Base-by-base conservation (phyloP, 2,329 filamentous ascomycete species). In the Fusarium lyarnte region DNA sequence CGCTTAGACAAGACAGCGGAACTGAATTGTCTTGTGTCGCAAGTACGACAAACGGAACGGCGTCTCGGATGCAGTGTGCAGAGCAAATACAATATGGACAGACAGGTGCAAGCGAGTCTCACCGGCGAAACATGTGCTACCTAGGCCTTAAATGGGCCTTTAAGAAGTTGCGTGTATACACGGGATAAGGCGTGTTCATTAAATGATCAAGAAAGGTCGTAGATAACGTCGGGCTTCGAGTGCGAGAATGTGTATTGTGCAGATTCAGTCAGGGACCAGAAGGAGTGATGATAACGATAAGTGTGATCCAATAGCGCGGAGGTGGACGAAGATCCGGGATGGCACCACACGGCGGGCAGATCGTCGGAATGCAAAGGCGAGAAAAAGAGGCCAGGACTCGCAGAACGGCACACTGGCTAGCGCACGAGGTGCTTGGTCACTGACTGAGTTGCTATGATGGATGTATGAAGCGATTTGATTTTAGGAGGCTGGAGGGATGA, bases 121-220 rank as follows among this genome's bases (percentile, higher is more conserved):
- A 78, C 76, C 76, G 49, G 67, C 75, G 69, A 75, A 78, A 72
- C 76, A 78, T 78, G 74, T 78, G 70, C 75, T 76, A 78, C 74
- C 72, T 63, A 72, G 74, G 74, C 66, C 61, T 55, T 39, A 54
- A 59, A 66, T 42, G 69, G 69, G 59, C 68, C 70, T 69, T 70
- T 61, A 55, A 53, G 58, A 63, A 49, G 41, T 67, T 43, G 66
- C 42, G 41, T 51, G 55, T 45, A 41, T 61, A 31, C 58, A 55
- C 46, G 36, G 51, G 23, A 27, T 45, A 45, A 70, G 60, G 58
- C 57, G 42, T 69, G 66, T 60, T 72, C 76, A 77, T 76, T 61
- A 77, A 76, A 72, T 41, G 63, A 51, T 63, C 60, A 67, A 54
- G 53, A 53, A 57, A 58, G 53, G 29, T 47, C 31, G 58, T 58